Conservation (phyloP, 148 eudicot genomes). For the Camellia japonica region DNA sequence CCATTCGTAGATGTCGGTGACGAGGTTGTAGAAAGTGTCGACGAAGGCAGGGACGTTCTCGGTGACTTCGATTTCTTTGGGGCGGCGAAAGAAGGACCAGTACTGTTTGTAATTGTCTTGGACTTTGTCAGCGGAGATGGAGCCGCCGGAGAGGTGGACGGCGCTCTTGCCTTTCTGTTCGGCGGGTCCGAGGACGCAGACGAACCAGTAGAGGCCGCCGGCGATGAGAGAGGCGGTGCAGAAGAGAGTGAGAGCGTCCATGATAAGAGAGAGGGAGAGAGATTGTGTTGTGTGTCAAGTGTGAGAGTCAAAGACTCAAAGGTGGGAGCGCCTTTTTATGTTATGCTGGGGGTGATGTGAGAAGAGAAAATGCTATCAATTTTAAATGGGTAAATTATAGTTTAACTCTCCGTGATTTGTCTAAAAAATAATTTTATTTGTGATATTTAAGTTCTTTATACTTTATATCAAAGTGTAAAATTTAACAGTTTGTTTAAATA, state of each 20-base stretch:
- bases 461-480: too few relatives aligned
- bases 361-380: too few relatives aligned
- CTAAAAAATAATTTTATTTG: too few relatives aligned
- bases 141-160: conserved; percentile 52
- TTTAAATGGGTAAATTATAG: too few relatives aligned
- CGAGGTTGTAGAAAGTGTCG: conserved; percentile 52
- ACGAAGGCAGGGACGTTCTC: conserved; percentile 56
- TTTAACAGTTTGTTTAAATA: too few relatives aligned
- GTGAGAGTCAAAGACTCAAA: too few relatives aligned
- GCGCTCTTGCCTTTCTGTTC: conserved; percentile 47
- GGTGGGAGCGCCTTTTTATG: too few relatives aligned
- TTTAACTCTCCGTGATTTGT: too few relatives aligned
- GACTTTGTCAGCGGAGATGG: conserved; percentile 37
- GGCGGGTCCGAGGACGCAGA: conserved; percentile 49
- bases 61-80: conserved; percentile 42
- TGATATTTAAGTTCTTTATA: too few relatives aligned
- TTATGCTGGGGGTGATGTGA: too few relatives aligned
- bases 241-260: conserved; percentile 37
- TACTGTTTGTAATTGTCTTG: conserved; percentile 45
- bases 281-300: not conserved
- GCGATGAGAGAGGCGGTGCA: conserved; percentile 31
- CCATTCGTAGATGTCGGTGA: conserved; percentile 61
- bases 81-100: conserved; percentile 55
- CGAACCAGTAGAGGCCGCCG: conserved; percentile 53
- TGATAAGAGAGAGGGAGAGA: conserved; percentile 9